Base-by-base conservation (phyloP, 805 yeast genomes). In the Sugiyamaella mastotermitis region DNA sequence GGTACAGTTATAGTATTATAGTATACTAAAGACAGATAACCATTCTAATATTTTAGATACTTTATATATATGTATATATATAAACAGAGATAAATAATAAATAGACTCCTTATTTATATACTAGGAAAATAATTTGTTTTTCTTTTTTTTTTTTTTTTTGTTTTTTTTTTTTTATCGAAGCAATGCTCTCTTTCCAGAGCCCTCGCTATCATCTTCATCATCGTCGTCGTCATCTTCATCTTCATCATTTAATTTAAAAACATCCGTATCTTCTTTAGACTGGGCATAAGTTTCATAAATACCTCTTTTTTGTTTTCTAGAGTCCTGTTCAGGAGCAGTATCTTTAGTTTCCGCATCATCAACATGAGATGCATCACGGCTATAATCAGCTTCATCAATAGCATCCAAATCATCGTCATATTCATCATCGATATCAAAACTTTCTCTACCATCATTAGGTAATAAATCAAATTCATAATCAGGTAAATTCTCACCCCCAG, bases 401-500 rank as follows among this genome's bases (percentile, higher is more conserved):
- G 19, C 37, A 3, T 20, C 33, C n/a, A 24, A 35, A 9, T 32
- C 44, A 6, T 13, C 25, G 27, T 31, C 35, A 8, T 10, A 15
- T 13, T 18, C 13, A n/a, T 22, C 33, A 34, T n/a, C 35, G 19
- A 11, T 24, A 16, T 36, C 28, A 30, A 9, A 37, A 29, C 23
- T 32, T 27, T 42, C 48, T n/a, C 18, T 14, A 11, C 22, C 26
- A 28, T 41, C 50, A 27, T 36, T 42, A 3, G 54, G 48, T 6
- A 51, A 32, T 13, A 51, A 37, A 31, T 51, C 55, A 36, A 51
- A 51, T 36, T 51, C 55, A 18, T 41, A 48, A 2, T 42, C 23
- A 11, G 49, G 41, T 38, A 23, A 25, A 3, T 44, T 20, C 16
- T 27, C 17, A 13, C 30, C 7, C 6, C 30, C 18, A 2, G 45